Conservation (phyloP, 1,284 basidiomycete species). For the Golubevia sp. region DNA sequence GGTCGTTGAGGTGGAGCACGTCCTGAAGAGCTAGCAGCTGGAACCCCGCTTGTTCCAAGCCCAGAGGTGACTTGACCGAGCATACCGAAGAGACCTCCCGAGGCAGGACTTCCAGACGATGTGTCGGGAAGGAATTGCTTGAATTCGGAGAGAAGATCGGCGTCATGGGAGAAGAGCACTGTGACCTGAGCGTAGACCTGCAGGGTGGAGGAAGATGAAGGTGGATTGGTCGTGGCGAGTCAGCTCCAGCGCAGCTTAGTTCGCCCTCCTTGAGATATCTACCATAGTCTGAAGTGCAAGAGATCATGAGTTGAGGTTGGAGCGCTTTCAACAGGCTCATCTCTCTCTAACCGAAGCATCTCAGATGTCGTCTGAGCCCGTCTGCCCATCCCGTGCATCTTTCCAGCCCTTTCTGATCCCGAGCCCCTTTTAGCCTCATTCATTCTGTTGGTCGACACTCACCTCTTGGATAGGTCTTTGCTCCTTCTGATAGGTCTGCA, state of each 20-base stretch:
- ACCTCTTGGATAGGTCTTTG: slow-evolving; percentile 85
- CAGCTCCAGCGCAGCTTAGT: too few relatives aligned
- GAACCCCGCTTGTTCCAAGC: slow-evolving; percentile 22
- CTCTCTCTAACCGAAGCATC: too few relatives aligned
- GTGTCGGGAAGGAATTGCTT: slow-evolving; percentile 89
- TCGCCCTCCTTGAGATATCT: too few relatives aligned
- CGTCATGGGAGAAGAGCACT: slow-evolving; percentile 85
- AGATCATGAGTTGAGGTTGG: too few relatives aligned
- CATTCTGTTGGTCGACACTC: too few relatives aligned
- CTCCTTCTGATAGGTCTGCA: slow-evolving; percentile 97
- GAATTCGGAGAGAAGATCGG: slow-evolving; percentile 92
- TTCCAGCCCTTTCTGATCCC: too few relatives aligned
- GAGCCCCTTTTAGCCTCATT: too few relatives aligned
- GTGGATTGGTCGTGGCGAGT: not conserved
- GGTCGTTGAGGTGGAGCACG: slow-evolving; percentile 7
- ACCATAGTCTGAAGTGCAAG: too few relatives aligned
- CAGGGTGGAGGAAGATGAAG: not conserved
- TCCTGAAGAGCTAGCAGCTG: slow-evolving; percentile 6
- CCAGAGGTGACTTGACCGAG: slow-evolving; percentile 60
- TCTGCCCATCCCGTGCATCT: too few relatives aligned
- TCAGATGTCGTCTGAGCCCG: too few relatives aligned
- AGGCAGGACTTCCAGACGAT: slow-evolving; percentile 27
- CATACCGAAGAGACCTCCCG: slow-evolving; percentile 62
- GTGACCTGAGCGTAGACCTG: slow-evolving; percentile 93
- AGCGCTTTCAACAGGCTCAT: too few relatives aligned